Conservation (phyloP, 495 filamentous ascomycete genomes). For the Apodospora peruviana region DNA sequence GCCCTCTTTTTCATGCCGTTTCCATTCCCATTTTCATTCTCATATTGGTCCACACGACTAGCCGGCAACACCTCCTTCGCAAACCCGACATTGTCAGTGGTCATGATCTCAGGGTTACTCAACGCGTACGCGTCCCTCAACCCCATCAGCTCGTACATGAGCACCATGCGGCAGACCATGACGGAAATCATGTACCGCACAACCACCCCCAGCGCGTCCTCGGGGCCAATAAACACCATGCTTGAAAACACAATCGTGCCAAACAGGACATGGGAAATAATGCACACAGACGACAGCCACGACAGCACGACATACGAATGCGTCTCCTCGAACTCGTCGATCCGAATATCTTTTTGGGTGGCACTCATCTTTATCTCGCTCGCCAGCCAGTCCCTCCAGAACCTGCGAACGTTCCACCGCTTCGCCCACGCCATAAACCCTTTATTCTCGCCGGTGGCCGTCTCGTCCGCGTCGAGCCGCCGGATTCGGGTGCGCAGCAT, state of each 20-base stretch:
- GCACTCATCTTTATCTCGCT: background rate
- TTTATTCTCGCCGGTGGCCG: background rate
- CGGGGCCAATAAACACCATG: slow-evolving; percentile 18
- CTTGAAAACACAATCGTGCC: slow-evolving; percentile 25
- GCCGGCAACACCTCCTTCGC: background rate
- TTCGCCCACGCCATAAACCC: background rate
- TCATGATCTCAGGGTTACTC: background rate
- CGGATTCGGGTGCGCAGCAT: slow-evolving; percentile 5
- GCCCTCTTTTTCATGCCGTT: background rate
- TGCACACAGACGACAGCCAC: slow-evolving; percentile 14
- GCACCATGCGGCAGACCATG: slow-evolving; percentile 16
- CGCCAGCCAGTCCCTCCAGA: background rate
- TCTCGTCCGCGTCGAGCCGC: background rate
- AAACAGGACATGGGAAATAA: slow-evolving; percentile 19
- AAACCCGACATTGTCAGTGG: background rate
- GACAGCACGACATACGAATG: slow-evolving; percentile 1
- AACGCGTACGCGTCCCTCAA: background rate
- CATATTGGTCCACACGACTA: background rate
- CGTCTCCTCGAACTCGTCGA: background rate
- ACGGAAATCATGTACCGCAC: slow-evolving; percentile 20
- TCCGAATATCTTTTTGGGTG: background rate
- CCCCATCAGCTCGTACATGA: slow-evolving; percentile 22
- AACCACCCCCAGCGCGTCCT: slow-evolving; percentile 18
- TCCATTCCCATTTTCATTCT: background rate
- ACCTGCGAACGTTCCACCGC: background rate